phyloP scores from a whole-genome alignment of 768 basidiomycete species.

The Clitopilus hobsonii region DNA sequence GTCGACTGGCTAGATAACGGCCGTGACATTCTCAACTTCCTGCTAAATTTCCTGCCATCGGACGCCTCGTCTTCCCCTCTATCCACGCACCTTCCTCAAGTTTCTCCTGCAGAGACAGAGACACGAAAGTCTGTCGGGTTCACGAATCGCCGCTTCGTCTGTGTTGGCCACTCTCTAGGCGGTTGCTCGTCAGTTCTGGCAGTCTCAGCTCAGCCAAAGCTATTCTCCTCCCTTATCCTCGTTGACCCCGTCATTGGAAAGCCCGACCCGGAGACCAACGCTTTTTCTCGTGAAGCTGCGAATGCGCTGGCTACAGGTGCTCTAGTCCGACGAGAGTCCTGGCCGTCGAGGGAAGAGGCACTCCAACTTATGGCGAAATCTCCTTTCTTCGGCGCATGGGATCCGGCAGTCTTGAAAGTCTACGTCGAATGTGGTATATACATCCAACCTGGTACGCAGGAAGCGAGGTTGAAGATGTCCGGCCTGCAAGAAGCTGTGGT shows the following conservation, averaged over 20 bases:
- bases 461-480: constrained; percentile 60
- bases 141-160: constrained; percentile 49
- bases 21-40: constrained; percentile 76
- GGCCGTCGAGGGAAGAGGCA: constrained; percentile 50
- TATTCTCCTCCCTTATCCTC: constrained; percentile 71
- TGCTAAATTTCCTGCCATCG: constrained; percentile 62
- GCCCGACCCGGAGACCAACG: constrained; percentile 15
- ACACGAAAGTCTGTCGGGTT: constrained; percentile 46
- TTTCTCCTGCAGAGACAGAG: constrained; percentile 36
- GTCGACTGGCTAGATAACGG: constrained; percentile 77
- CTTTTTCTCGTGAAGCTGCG: constrained; percentile 5
- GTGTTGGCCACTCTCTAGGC: constrained; percentile 82
- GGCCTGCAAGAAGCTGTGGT: constrained; percentile 59
- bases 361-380: not conserved
- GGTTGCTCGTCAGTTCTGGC: constrained; percentile 69
- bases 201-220: constrained; percentile 53
- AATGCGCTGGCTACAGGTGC: constrained; percentile 36
- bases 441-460: not conserved
- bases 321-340: constrained; percentile 52
- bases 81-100: constrained; percentile 49
- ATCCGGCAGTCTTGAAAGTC: constrained; percentile 51
- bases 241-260: constrained; percentile 71
- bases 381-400: constrained; percentile 47
- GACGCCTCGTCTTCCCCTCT: constrained; percentile 25
- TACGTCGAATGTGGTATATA: constrained; percentile 62